Percentiles rank a stretch among this genome's conserved stretches.
phyloP scores from a whole-genome alignment of 495 filamentous ascomycete genomes.

The Penicillium antarcticum region DNA sequence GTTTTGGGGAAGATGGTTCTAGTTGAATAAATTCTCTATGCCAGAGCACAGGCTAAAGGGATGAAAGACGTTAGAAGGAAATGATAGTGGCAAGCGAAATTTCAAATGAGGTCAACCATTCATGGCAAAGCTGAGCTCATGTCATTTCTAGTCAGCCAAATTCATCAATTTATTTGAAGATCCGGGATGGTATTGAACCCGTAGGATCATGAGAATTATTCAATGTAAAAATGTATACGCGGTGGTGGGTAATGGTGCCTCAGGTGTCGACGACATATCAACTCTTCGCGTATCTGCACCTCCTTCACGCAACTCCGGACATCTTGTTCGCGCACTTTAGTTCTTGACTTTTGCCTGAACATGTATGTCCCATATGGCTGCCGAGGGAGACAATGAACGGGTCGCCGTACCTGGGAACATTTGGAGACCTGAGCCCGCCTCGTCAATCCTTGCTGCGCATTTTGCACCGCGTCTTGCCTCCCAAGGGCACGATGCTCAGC shows the following conservation, averaged over 20 bases:
- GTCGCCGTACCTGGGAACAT: slow-evolving; percentile 13
- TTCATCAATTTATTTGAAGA: no score
- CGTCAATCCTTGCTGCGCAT: slow-evolving; percentile 68
- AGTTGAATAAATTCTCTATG: no score
- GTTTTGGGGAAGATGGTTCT: no score
- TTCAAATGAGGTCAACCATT: background rate
- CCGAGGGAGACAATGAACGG: slow-evolving; percentile 18
- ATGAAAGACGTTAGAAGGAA: no score
- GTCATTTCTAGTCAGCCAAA: no score
- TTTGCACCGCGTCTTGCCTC: slow-evolving; percentile 48
- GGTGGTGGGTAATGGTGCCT: slow-evolving; percentile 13
- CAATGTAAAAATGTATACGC: background rate
- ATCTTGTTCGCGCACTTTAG: background rate
- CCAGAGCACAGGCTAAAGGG: no score
- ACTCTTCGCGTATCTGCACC: slow-evolving; percentile 6
- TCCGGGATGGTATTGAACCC: no score
- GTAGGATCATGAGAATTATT: no score
- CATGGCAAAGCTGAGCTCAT: background rate
- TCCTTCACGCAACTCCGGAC: background rate
- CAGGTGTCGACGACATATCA: slow-evolving; percentile 22
- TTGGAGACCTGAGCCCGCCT: slow-evolving; percentile 44
- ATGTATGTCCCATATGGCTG: slow-evolving; percentile 25
- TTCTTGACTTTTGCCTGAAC: slow-evolving; percentile 7
- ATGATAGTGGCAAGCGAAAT: background rate
- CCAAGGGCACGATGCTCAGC: slow-evolving; percentile 38